Conservation (phyloP, 202 grass and related monocot genomes). For the Bolboschoenoplectus hybrid region DNA sequence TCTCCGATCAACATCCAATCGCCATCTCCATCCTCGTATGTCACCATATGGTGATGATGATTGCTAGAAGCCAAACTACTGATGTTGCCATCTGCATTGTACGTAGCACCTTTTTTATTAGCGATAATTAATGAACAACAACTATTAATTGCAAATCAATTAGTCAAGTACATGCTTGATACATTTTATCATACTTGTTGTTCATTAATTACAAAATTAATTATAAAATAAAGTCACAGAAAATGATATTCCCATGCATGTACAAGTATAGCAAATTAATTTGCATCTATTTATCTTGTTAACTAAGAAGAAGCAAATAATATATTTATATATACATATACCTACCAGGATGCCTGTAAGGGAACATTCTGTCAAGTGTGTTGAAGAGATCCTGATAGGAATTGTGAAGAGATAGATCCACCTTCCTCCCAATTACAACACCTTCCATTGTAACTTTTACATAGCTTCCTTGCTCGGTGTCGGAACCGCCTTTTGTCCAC, state of each 20-base stretch:
- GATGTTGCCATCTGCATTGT: conserved; percentile 4
- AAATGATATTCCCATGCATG: not conserved
- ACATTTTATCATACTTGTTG: not conserved
- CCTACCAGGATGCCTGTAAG: conserved; percentile 37
- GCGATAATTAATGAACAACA: not conserved
- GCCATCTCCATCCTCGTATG: conserved; percentile 73
- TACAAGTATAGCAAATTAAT: not conserved
- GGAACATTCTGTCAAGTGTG: conserved; percentile 69
- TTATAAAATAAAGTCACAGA: not conserved
- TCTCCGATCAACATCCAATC: conserved; percentile 77
- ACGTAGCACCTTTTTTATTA: not conserved
- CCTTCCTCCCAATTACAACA: conserved; percentile 71
- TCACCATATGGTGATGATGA: conserved; percentile 40
- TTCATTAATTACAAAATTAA: no score
- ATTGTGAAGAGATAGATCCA: conserved; percentile 58
- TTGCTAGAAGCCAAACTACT: not conserved
- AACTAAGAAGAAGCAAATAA: not conserved
- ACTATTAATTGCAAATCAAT: not conserved
- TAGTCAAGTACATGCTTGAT: not conserved
- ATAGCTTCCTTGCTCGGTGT: conserved; percentile 34
- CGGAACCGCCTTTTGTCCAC: conserved; percentile 2
- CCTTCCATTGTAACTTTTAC: conserved; percentile 94
- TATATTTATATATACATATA: not conserved
- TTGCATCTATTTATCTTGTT: not conserved
- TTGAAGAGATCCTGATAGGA: conserved; percentile 60